Evolutionary conservation across 495 filamentous ascomycete species (phyloP).

Genomic region (Tuber microsphaerosporum): DNA sequence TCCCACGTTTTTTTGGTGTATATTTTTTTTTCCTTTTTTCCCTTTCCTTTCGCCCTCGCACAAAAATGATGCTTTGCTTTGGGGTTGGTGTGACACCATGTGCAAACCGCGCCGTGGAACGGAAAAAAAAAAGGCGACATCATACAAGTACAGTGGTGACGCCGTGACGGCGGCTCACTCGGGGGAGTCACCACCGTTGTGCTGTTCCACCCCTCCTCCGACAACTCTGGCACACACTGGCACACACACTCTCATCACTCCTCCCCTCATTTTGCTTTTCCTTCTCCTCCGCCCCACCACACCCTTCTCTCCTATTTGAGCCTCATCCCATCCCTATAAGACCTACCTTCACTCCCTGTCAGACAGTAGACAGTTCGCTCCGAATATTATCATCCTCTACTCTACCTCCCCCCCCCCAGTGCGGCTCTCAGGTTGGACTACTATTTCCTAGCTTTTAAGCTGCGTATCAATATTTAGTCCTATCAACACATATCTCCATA

Average conservation of each 20-base stretch:
- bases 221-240: conserved; percentile 4
- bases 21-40: neutral
- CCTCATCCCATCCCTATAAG: conserved; percentile 14
- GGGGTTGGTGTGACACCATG: neutral
- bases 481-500: conserved; percentile 26
- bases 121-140: conserved; percentile 6
- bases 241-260: neutral
- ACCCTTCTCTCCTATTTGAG: neutral
- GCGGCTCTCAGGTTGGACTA: neutral
- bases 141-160: neutral
- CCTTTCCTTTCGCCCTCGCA: neutral
- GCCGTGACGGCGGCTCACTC: neutral
- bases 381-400: neutral
- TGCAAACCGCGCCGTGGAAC: neutral
- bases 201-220: conserved; percentile 2
- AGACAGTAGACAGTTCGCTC: neutral
- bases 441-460: neutral
- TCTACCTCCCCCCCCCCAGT: neutral
- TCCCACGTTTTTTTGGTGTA: neutral
- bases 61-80: neutral
- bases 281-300: conserved; percentile 7
- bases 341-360: conserved; percentile 13
- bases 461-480: conserved; percentile 8
- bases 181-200: neutral
- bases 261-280: conserved; percentile 19